Evolutionary conservation across 1,139 yeast genomes (phyloP).

Genomic region (Nakaseomyces sp.): DNA sequence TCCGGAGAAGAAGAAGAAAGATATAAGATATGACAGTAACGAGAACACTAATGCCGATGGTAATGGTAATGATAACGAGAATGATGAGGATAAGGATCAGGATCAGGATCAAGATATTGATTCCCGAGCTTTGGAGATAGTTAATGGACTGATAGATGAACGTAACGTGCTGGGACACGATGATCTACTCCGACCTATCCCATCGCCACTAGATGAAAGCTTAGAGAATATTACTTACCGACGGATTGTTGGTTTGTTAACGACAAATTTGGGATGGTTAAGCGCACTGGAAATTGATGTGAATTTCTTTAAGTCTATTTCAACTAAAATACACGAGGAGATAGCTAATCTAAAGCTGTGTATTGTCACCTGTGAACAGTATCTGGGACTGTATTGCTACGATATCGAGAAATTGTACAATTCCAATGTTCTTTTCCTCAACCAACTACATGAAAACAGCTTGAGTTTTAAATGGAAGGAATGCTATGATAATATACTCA

Average conservation of each 20-base stretch:
- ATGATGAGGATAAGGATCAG: neutral
- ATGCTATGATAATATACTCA: conserved; percentile 31
- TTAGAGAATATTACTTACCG: neutral
- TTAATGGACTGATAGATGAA: conserved; percentile 7
- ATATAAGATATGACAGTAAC: neutral
- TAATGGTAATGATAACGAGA: neutral
- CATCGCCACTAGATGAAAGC: conserved; percentile 36
- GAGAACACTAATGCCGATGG: neutral
- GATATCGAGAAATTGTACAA: conserved; percentile 47
- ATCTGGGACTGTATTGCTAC: conserved; percentile 43
- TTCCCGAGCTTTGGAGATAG: neutral
- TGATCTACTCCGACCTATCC: conserved; percentile 36
- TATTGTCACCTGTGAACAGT: conserved; percentile 49
- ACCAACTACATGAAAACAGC: conserved; percentile 40
- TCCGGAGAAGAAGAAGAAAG: neutral
- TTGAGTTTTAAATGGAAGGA: conserved; percentile 42
- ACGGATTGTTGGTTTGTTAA: conserved; percentile 26
- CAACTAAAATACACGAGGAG: conserved; percentile 23
- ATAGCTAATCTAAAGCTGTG: conserved; percentile 40
- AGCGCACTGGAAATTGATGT: conserved; percentile 43
- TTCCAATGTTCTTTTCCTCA: conserved; percentile 41
- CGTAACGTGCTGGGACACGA: conserved; percentile 20
- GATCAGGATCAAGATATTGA: neutral
- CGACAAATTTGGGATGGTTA: conserved; percentile 46
- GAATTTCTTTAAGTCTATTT: conserved; percentile 29